A percentile compares a stretch with the other conserved stretches of the same genome.
These are phyloP conservation scores for Dimargaris verticillata DNA, from an alignment of 192 early-diverging fungal species.

Conservation along the genomic window DNA sequence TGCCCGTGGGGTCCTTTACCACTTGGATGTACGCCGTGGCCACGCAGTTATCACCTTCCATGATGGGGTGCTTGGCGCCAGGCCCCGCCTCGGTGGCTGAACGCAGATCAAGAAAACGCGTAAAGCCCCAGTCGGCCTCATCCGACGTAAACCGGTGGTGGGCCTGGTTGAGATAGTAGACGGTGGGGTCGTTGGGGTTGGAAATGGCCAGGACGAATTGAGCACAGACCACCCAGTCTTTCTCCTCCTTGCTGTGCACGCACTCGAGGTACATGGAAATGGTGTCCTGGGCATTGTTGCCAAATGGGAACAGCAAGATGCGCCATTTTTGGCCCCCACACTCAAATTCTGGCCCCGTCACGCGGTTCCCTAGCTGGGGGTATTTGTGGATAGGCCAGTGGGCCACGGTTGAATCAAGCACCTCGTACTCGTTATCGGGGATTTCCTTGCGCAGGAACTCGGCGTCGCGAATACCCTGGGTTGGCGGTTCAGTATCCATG, in stretches of 20 bases:
- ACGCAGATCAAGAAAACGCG: slow-evolving; percentile 44
- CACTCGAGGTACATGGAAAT: slow-evolving; percentile 79
- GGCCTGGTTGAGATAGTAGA: slow-evolving; percentile 42
- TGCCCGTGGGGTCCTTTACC: slow-evolving; percentile 74
- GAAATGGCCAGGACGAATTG: slow-evolving; percentile 64
- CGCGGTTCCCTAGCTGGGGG: slow-evolving; percentile 25
- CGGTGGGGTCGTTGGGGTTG: slow-evolving; percentile 47
- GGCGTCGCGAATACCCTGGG: not conserved
- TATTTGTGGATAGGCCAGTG: slow-evolving; percentile 29
- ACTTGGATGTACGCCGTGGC: slow-evolving; percentile 60
- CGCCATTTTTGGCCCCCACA: slow-evolving; percentile 39
- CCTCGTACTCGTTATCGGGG: slow-evolving; percentile 21
- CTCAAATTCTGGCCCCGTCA: slow-evolving; percentile 22
- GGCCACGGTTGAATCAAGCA: slow-evolving; percentile 24
- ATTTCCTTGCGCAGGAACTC: not conserved
- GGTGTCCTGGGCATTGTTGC: slow-evolving; percentile 52
- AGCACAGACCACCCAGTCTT: slow-evolving; percentile 69
- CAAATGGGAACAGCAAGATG: slow-evolving; percentile 75
- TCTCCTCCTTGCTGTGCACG: slow-evolving; percentile 41
- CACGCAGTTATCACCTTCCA: slow-evolving; percentile 45
- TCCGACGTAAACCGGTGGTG: slow-evolving; percentile 68
- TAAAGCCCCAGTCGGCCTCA: slow-evolving; percentile 94
- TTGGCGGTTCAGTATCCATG: not conserved
- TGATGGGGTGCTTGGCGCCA: slow-evolving; percentile 29
- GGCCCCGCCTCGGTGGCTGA: slow-evolving; percentile 22